Evolutionary conservation across 805 yeast genomes (phyloP), one percentile per base, ranked within the genome.

Genomic region (Pichia pseudocactophila): DNA sequence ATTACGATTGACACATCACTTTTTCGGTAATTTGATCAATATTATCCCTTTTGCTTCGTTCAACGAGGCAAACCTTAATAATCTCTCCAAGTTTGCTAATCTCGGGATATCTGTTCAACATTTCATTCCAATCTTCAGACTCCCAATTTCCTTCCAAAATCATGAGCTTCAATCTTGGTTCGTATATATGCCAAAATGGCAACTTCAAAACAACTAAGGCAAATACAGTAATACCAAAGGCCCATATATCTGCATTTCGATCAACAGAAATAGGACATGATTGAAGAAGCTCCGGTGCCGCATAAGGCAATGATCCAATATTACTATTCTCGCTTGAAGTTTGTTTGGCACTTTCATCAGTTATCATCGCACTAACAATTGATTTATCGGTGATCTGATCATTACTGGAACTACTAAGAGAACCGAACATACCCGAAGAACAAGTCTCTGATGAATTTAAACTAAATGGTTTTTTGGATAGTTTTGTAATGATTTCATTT

Each of bases 251-350:
- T 1, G 89, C 80, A 32, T 76, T 64, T 2, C 84, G 80, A 2
- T 82, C 81, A 42, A 75, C 55, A 53, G 61, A 43, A 46, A 80
- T 66, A 5, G 87, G 84, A 35, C 69, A 68, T 1, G 83, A 80
- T 33, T 67, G 64, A 33, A 88, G 63, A 15, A 87, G 67, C 57
- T 89, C 96, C 0, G 97, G 97, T 0, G 95, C 76, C 0, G 96
- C 95, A 58, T 87, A 89, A 0, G 97, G 96, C 27, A 89, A 66
- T 1, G 96, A 88, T 0, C 97, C 97, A 38, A 86, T 83, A 25
- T 45, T 41, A 2, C 13, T 34, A 10, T 34, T 25, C 5, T 35
- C 34, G 9, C 7, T 8, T 5, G 18, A 8, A 17, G 16, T 8
- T 3, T 26, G 28, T 30, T 12, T n/a, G 16, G 15, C 33, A 13